Evolutionary conservation across 768 basidiomycete species (phyloP), one percentile per base, ranked within the genome.

Genomic region (Boletus fagicola): DNA sequence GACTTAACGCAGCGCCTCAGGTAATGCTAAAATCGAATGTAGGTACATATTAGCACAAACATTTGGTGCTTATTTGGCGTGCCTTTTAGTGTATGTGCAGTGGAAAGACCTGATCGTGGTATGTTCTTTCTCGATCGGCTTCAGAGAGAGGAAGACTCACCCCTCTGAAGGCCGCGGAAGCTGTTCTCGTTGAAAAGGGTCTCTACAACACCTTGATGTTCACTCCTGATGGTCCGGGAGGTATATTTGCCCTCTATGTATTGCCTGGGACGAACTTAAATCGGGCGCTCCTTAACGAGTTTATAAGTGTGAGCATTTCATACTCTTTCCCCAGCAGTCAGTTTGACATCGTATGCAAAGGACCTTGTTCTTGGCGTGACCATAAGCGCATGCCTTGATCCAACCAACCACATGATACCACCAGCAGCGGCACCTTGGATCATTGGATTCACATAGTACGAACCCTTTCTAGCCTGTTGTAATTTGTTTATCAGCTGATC

Each of bases 21-120:
- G 18, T 40, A 38, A 53, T 45, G 57, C 65, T 46, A 61, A 73
- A 36, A 26, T 36, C 28, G 15, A 46, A 35, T 22, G 12, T 24
- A 87, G 86, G 69, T 88, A 87, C 64, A 85, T 88, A 56, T 40
- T 80, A 13, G 80, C 85, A 0, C 88, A 91, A 65, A 78, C 86
- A 58, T 61, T 87, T 7, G 89, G 87, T 6, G 83, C 78, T 15
- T 87, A 83, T 60, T 67, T 88, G 59, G 87, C 85, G 0, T 82
- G 79, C 54, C 71, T 86, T 40, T 54, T 85, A 44, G 68, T 85
- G 50, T 89, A 89, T 65, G 75, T 76, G 6, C 84, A 88, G 62
- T 90, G 85, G 74, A 79, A 79, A 59, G 72, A 79, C 48, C 54
- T 78, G 51, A 75, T 90, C 35, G 62, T 70, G 45, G 81, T 82